Evolutionary conservation across 2,329 filamentous ascomycete species (phyloP), one percentile per base, ranked within the genome.

Genomic region (Albifimbria verrucaria): DNA sequence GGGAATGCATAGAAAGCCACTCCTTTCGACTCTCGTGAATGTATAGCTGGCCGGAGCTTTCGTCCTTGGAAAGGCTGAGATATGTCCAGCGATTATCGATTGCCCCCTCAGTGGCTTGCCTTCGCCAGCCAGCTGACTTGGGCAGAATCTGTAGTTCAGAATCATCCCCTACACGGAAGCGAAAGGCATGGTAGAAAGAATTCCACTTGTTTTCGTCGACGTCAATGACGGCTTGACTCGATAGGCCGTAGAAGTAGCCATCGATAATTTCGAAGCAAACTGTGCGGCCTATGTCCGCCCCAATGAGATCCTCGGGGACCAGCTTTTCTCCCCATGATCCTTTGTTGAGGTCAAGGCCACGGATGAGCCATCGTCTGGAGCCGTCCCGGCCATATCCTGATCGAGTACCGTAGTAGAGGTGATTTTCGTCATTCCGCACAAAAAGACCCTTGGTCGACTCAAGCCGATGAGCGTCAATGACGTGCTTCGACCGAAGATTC

Each of bases 61-160:
- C 83, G 54, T 89, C 82, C 28, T 73, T 75, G 24, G 82, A 77
- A 1, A 92, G 71, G 4, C 79, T 79, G 3, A 92, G 70, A 53
- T 84, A 81, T 0, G 82, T 87, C 88, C 88, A 92, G 3, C 86
- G 80, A 59, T 91, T 85, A 58, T 92, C 87, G 17, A 91, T 83
- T 0, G 86, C 81, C 0, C 88, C 88, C 65, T 92, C 88, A 24
- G 72, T 73, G 59, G 90, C 85, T 48, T 87, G 77, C 17, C 88
- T 80, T 7, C 88, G 77, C 80, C 85, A 90, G 44, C 58, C 49
- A 58, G 56, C 45, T 77, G 20, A 73, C 70, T 43, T 67, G 62
- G 51, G 77, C 75, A n/a, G 72, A 45, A 60, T 70, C 55, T 72
- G 71, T 32, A 67, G 65, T 56, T 79, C 70, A n/a, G 76, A 58